A percentile compares a stretch with the other conserved stretches of the same genome.
phyloP scores from a whole-genome alignment of 148 eudicot genomes.

The Cornus suecica region DNA sequence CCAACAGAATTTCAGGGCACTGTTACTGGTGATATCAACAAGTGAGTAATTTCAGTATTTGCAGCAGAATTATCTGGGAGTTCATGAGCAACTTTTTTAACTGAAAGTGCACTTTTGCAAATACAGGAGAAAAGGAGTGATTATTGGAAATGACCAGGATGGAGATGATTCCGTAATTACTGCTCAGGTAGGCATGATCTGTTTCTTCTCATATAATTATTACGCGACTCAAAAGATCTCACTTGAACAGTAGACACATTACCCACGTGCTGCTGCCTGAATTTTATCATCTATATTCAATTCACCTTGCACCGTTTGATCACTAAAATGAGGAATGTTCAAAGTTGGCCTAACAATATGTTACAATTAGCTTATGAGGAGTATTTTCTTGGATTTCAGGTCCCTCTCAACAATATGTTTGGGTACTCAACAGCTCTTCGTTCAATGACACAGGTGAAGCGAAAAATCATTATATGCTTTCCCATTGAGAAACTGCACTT shows the following conservation, averaged over 20 bases:
- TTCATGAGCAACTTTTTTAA: not conserved
- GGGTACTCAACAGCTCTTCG: constrained; percentile 90
- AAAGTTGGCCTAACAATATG: not conserved
- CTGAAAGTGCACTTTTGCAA: constrained; percentile 12
- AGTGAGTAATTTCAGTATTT: constrained; percentile 40
- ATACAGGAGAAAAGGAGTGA: constrained; percentile 89
- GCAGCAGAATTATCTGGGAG: not conserved
- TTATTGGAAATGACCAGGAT: constrained; percentile 92
- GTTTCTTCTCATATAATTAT: too few species aligned
- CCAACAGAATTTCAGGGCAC: constrained; percentile 93
- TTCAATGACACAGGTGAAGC: constrained; percentile 88
- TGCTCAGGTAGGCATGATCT: constrained; percentile 62
- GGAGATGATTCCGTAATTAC: constrained; percentile 81
- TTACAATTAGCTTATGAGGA: not conserved
- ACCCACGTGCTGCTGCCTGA: not conserved
- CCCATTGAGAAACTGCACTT: too few species aligned
- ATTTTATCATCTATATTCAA: not conserved
- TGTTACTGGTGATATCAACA: constrained; percentile 91
- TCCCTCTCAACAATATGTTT: constrained; percentile 95
- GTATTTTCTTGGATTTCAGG: constrained; percentile 39
- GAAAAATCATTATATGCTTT: not conserved
- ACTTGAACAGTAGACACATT: not conserved
- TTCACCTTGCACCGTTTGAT: not conserved
- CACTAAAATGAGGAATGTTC: not conserved
- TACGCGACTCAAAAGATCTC: not conserved